Percentiles rank a stretch among this genome's conserved stretches.
These are phyloP conservation scores for Luvunga scandens DNA, from an alignment of 345 rosid genomes.

Conservation along the genomic window DNA sequence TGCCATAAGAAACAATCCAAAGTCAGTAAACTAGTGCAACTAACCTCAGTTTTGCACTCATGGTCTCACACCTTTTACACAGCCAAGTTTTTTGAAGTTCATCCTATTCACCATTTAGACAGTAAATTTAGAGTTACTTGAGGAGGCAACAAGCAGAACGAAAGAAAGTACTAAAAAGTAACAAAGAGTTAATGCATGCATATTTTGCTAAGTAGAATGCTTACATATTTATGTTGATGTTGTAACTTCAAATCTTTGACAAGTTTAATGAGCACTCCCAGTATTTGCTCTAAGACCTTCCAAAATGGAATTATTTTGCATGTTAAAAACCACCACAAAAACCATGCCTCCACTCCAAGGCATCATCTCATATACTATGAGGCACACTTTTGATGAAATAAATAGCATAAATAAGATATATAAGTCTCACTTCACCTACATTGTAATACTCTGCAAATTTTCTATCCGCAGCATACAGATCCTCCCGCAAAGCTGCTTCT, in stretches of 20 bases:
- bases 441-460: slow-evolving; percentile 92
- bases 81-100: slow-evolving; percentile 92
- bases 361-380: slow-evolving; percentile 4
- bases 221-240: slow-evolving; percentile 92
- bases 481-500: slow-evolving; percentile 83
- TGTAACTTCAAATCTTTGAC: slow-evolving; percentile 95
- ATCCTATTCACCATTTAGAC: slow-evolving; percentile 45
- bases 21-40: slow-evolving; percentile 18
- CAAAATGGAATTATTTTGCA: slow-evolving; percentile 21
- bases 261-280: slow-evolving; percentile 92
- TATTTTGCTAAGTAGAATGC: slow-evolving; percentile 16
- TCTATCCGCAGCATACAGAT: slow-evolving; percentile 91
- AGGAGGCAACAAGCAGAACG: neutral
- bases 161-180: neutral
- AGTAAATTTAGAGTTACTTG: slow-evolving; percentile 6
- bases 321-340: neutral
- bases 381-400: neutral
- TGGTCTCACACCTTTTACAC: slow-evolving; percentile 93
- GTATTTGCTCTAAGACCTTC: slow-evolving; percentile 94
- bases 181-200: neutral
- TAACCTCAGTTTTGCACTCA: slow-evolving; percentile 93
- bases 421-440: slow-evolving; percentile 40
- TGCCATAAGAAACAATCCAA: neutral
- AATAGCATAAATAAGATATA: neutral
- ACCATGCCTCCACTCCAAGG: slow-evolving; percentile 1